Evolutionary conservation across 1,139 yeast genomes (phyloP), one percentile per base, ranked within the genome.

Genomic region (Debaryomyces psychrophilus): DNA sequence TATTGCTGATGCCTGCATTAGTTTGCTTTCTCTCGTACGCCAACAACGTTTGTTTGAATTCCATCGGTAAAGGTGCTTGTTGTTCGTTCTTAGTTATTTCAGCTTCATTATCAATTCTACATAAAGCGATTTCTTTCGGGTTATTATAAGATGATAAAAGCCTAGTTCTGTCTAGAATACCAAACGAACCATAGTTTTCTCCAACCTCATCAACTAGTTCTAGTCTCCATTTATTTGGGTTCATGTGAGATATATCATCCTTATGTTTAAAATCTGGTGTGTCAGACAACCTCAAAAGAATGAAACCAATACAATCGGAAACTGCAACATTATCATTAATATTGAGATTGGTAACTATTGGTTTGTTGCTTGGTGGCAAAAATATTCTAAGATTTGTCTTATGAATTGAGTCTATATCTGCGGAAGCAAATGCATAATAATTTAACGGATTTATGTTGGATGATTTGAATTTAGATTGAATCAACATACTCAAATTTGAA

Each of bases 151-250:
- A 77, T 2, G 78, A 66, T 29, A 85, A 67, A 4, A 66, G 53
- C 46, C 86, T 71, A 0, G 76, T 69, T 52, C 92, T 68, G 41
- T 81, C 86, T 45, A 87, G 67, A 3, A 83, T 73, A 2, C 93
- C 93, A 69, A 87, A 86, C 22, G 85, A 80, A 26, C 85, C 88
- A 55, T 83, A 85, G n/a, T 83, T 79, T 47, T 86, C 90, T 6
- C 93, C 93, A 59, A 85, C 92, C 50, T 86, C 93, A 59, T 87
- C 95, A 0, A 83, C 87, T 37, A 86, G 66, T 49, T 83, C 86
- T n/a, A 86, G 56, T 44, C 83, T 71, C 85, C 90, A 87, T 43
- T 69, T 68, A 57, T 85, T 85, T 0, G 90, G 87, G 52, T 84
- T 76, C 43, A 67, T 53, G 27, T 48, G 53, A 4, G 53, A 39